Evolutionary conservation across 441 rosid species (phyloP).

Genomic region (Eutrema salsugineum): DNA sequence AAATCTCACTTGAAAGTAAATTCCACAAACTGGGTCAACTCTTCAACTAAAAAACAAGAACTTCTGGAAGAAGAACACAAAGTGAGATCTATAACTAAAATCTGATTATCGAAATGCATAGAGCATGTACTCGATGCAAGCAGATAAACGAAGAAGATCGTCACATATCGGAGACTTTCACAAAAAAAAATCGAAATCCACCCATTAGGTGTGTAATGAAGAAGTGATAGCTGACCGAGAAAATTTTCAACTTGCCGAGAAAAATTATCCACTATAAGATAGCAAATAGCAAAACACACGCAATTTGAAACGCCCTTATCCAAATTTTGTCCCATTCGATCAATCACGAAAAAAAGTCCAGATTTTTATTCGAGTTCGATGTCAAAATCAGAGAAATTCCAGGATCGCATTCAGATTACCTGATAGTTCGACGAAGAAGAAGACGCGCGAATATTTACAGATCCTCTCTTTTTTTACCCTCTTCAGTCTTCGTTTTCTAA

Average conservation of each 20-base stretch:
- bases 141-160: not conserved
- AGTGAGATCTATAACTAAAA: conserved; percentile 22
- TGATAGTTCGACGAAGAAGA: conserved; percentile 20
- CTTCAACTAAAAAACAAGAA: conserved; percentile 13
- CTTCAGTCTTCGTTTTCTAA: not conserved
- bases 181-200: not conserved
- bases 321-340: not conserved
- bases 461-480: not conserved
- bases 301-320: conserved; percentile 1
- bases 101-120: conserved; percentile 30
- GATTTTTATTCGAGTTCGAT: not conserved
- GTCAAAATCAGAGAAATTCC: conserved; percentile 16
- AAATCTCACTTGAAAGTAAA: conserved; percentile 10
- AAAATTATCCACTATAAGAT: not conserved
- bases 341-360: not conserved
- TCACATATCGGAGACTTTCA: not conserved
- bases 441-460: conserved; percentile 7
- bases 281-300: not conserved
- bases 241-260: not conserved
- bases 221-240: conserved; percentile 36
- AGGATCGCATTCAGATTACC: conserved; percentile 32
- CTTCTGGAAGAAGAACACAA: not conserved
- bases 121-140: conserved; percentile 52
- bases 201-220: conserved; percentile 37
- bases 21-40: conserved; percentile 32